These are phyloP conservation scores for Trematosphaeria pertusa DNA, from an alignment of 2,329 filamentous ascomycete genomes.

Conservation along the genomic window DNA sequence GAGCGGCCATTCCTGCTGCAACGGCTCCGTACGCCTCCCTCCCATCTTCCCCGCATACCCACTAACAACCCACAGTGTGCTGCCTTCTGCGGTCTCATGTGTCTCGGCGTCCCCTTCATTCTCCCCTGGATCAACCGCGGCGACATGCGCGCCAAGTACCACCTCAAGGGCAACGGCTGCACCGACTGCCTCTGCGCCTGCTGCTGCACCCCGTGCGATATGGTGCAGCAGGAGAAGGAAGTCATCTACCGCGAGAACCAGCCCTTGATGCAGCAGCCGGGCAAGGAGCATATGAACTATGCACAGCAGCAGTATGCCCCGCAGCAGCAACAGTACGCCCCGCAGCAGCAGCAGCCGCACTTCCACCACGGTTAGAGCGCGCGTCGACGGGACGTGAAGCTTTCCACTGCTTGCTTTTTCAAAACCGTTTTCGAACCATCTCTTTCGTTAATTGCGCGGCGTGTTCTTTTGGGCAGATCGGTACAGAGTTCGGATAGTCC, in stretches of 20 bases:
- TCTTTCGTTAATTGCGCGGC: no score
- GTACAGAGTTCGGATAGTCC: no score
- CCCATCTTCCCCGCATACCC: neutral
- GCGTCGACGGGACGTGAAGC: no score
- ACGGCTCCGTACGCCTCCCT: slow-evolving; percentile 26
- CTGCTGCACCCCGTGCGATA: slow-evolving; percentile 43
- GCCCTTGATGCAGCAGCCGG: slow-evolving; percentile 24
- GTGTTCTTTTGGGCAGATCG: no score
- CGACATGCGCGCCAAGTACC: slow-evolving; percentile 41
- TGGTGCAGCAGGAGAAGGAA: slow-evolving; percentile 46
- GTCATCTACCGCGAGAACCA: slow-evolving; percentile 29
- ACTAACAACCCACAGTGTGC: slow-evolving; percentile 31
- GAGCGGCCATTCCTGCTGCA: slow-evolving; percentile 35
- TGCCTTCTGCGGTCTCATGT: slow-evolving; percentile 32
- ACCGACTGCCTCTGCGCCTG: slow-evolving; percentile 44
- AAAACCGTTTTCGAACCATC: no score
- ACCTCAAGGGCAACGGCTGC: slow-evolving; percentile 39
- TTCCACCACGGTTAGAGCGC: no score
- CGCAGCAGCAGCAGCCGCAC: slow-evolving; percentile 24
- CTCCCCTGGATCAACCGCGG: slow-evolving; percentile 40
- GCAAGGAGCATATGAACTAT: slow-evolving; percentile 33
- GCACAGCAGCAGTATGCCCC: slow-evolving; percentile 23
- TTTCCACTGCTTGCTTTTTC: no score
- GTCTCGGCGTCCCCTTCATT: slow-evolving; percentile 37
- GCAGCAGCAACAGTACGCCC: slow-evolving; percentile 13